Percentiles rank a stretch among this genome's conserved stretches.
Evolutionary conservation across 129 eudicot genomes (phyloP).

Genomic region (Lactuca saligna): DNA sequence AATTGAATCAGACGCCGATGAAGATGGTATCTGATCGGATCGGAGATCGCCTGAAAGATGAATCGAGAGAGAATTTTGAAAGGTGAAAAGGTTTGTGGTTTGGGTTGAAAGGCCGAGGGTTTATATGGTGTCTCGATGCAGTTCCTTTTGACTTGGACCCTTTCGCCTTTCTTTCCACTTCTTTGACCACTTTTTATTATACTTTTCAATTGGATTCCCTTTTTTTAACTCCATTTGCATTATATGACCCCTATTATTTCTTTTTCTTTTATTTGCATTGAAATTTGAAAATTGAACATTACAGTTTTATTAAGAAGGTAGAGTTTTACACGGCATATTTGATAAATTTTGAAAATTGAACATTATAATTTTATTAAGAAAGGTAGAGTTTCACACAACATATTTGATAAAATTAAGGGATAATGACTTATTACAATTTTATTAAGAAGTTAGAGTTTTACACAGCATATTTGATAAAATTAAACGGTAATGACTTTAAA

Average conservation of each 20-base stretch:
- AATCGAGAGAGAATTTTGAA: not conserved
- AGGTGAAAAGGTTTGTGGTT: constrained; percentile 1
- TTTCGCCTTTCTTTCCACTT: not conserved
- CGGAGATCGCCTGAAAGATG: not conserved
- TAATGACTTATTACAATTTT: too few relatives aligned
- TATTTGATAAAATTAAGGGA: too few relatives aligned
- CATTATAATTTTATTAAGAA: too few relatives aligned
- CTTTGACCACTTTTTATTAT: constrained; percentile 6
- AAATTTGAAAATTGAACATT: too few relatives aligned
- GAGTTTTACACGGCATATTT: too few relatives aligned
- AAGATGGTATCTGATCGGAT: not conserved
- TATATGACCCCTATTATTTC: not conserved
- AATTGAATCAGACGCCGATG: not conserved
- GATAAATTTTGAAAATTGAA: too few relatives aligned
- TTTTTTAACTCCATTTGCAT: not conserved
- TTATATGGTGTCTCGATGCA: not conserved
- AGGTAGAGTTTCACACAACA: too few relatives aligned
- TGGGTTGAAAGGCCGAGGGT: not conserved
- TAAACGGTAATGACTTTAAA: too few relatives aligned
- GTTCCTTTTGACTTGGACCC: constrained; percentile 22
- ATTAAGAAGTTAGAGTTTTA: too few relatives aligned
- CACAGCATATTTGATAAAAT: too few relatives aligned
- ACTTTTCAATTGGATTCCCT: not conserved
- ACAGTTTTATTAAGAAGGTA: too few relatives aligned
- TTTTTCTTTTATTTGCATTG: not conserved